Evolutionary conservation across 179 eudicot species (phyloP).

Genomic region (Carnegiea gigantea): DNA sequence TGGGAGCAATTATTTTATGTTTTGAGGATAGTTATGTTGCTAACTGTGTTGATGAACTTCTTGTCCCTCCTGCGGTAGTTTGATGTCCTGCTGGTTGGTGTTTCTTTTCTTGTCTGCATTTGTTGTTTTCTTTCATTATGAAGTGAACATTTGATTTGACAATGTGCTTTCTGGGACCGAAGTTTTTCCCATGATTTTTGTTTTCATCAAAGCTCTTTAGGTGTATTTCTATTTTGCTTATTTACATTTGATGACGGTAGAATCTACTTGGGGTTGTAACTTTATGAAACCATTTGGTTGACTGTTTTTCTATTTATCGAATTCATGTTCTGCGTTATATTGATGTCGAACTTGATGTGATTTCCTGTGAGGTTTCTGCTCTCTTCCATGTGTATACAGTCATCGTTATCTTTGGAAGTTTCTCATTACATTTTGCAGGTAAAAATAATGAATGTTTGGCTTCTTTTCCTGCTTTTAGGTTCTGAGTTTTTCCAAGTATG

Average conservation of each 20-base stretch:
- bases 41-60: neutral
- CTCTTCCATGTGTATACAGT: neutral
- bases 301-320: neutral
- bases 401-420: neutral
- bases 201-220: neutral
- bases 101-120: neutral
- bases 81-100: neutral
- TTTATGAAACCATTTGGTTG: neutral
- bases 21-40: neutral
- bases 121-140: no score
- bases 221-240: neutral
- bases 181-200: neutral
- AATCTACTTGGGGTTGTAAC: neutral
- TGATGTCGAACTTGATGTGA: neutral
- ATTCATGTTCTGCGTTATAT: neutral
- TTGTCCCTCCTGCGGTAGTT: neutral
- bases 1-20: neutral
- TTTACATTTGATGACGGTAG: neutral
- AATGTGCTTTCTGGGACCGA: conserved; percentile 2
- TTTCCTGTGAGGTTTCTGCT: neutral
- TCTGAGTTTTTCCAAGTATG: neutral
- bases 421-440: neutral
- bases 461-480: neutral
- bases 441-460: neutral
- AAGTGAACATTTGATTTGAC: neutral